Evolutionary conservation across 208 protist species (phyloP).

Genomic region (Porcisia deanei): DNA sequence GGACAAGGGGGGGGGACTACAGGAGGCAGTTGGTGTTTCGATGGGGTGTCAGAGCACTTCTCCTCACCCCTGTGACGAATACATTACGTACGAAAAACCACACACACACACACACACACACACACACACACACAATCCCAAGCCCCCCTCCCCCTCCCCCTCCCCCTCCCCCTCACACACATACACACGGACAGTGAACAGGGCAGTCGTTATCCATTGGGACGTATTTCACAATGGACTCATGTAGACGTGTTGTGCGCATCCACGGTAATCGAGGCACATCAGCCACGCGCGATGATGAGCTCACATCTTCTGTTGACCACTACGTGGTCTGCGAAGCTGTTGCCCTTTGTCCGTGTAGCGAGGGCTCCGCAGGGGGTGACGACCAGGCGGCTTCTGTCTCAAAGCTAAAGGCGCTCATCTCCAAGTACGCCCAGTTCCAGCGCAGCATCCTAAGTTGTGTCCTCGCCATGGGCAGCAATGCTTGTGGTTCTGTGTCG

Average conservation of each 20-base stretch:
- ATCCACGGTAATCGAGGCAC: not conserved
- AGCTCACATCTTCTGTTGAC: not conserved
- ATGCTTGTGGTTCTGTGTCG: not conserved
- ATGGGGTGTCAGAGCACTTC: not conserved
- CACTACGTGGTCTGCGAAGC: constrained; percentile 9
- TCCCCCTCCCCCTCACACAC: constrained; percentile 17
- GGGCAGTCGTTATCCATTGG: constrained; percentile 75
- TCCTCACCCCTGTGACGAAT: not conserved
- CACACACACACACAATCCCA: not conserved
- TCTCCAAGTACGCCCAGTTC: constrained; percentile 16
- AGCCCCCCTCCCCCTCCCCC: not conserved
- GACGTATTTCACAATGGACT: constrained; percentile 90
- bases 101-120: not conserved
- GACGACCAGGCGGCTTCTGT: not conserved
- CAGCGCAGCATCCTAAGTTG: constrained; percentile 17
- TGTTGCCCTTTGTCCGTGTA: not conserved
- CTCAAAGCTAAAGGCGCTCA: constrained; percentile 21
- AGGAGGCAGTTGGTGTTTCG: not conserved
- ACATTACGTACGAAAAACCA: no score
- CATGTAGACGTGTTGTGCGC: constrained; percentile 1
- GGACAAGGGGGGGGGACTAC: not conserved
- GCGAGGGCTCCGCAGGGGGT: not conserved
- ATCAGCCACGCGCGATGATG: not conserved
- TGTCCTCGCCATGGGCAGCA: constrained; percentile 6
- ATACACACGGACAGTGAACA: no score